Percentiles rank a stretch among this genome's conserved stretches.
phyloP scores from a whole-genome alignment of 345 rosid genomes.

The Brassica carinata region DNA sequence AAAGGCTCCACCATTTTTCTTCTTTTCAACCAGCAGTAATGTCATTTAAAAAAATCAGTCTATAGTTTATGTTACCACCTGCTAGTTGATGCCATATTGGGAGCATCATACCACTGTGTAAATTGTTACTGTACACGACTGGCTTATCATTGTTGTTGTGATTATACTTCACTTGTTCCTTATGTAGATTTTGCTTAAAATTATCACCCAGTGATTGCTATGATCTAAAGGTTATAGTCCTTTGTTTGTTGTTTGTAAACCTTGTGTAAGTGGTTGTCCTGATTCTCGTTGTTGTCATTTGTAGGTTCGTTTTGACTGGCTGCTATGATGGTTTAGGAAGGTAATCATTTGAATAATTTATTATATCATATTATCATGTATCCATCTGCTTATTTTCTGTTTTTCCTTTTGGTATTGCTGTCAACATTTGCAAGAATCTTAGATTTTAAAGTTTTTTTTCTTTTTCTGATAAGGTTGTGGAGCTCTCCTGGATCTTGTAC shows the following conservation, averaged over 20 bases:
- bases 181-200: neutral
- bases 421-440: slow-evolving; percentile 20
- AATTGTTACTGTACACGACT: neutral
- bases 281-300: slow-evolving; percentile 34
- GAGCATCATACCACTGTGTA: neutral
- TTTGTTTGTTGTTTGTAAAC: neutral
- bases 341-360: slow-evolving; percentile 39
- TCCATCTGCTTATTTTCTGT: neutral
- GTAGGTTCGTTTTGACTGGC: slow-evolving; percentile 90
- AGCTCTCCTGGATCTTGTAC: slow-evolving; percentile 70
- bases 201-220: neutral
- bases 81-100: neutral
- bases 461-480: slow-evolving; percentile 62
- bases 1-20: neutral
- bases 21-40: neutral
- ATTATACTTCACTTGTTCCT: neutral
- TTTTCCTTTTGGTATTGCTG: slow-evolving; percentile 2
- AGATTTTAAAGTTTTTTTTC: neutral
- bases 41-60: neutral
- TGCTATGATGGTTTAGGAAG: slow-evolving; percentile 85
- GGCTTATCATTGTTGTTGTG: neutral
- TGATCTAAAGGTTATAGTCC: neutral
- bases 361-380: slow-evolving; percentile 7
- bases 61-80: neutral
- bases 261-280: slow-evolving; percentile 4